phyloP scores from a whole-genome alignment of 1,139 yeast genomes.

The Ogataea hybrid region DNA sequence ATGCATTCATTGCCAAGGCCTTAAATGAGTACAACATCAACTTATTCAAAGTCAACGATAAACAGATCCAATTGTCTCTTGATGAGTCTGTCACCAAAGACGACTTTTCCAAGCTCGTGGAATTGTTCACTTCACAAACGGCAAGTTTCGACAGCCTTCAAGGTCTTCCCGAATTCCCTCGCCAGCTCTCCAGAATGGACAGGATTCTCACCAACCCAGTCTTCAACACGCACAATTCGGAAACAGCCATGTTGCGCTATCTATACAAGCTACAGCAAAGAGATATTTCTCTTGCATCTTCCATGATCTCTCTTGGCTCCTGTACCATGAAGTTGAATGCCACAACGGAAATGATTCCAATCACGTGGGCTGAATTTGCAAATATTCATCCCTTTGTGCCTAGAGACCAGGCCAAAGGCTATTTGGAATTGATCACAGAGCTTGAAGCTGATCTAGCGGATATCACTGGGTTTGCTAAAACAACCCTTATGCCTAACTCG shows the following conservation, averaged over 20 bases:
- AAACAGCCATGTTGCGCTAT: constrained; percentile 91
- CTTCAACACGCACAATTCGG: constrained; percentile 86
- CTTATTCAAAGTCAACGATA: constrained; percentile 63
- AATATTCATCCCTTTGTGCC: constrained; percentile 94
- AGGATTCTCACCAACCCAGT: constrained; percentile 68
- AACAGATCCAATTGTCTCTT: constrained; percentile 67
- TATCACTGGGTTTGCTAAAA: constrained; percentile 92
- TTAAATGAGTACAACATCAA: constrained; percentile 65
- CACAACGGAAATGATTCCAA: constrained; percentile 91
- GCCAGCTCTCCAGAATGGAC: constrained; percentile 57
- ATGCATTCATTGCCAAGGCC: constrained; percentile 56
- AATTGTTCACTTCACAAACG: constrained; percentile 50
- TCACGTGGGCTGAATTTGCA: constrained; percentile 92
- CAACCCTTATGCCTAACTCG: constrained; percentile 93
- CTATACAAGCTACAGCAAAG: constrained; percentile 80
- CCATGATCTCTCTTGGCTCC: constrained; percentile 97
- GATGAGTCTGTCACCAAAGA: constrained; percentile 79
- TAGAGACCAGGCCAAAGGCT: constrained; percentile 80
- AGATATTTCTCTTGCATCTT: constrained; percentile 89
- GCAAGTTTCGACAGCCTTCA: constrained; percentile 24
- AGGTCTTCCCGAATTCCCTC: constrained; percentile 51
- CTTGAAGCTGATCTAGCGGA: constrained; percentile 84
- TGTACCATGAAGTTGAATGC: constrained; percentile 98
- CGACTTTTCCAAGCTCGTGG: constrained; percentile 59
- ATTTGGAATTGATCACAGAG: constrained; percentile 68